Conservation (phyloP, 2,329 filamentous ascomycete genomes). For the Alternaria longipes region DNA sequence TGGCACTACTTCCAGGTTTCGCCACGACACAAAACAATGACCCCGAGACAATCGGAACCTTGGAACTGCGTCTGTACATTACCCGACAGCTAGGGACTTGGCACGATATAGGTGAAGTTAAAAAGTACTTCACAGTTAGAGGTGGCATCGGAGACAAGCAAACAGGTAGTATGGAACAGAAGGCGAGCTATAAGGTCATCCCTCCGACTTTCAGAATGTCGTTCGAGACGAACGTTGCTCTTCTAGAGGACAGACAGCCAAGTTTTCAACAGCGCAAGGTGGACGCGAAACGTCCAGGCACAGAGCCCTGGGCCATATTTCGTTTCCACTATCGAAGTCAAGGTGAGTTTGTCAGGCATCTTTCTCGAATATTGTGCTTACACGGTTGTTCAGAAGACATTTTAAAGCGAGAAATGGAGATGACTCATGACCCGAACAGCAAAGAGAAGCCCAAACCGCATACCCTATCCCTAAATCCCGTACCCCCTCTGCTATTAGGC, state of each 20-base stretch:
- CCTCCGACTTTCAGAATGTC: constrained; percentile 34
- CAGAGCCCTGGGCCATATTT: constrained; percentile 51
- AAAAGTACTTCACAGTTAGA: constrained; percentile 20
- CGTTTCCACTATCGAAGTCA: constrained; percentile 54
- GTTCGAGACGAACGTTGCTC: constrained; percentile 28
- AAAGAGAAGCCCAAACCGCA: constrained; percentile 19
- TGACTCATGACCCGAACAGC: constrained; percentile 17
- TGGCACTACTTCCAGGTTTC: constrained; percentile 76
- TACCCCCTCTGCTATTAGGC: constrained; percentile 19
- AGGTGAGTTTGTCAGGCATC: constrained; percentile 19
- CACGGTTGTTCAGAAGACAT: constrained; percentile 29
- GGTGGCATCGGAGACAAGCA: not conserved
- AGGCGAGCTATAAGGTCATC: constrained; percentile 25
- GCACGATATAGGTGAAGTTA: constrained; percentile 16
- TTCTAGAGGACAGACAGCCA: constrained; percentile 14
- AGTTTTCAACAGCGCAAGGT: constrained; percentile 23
- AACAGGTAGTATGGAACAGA: not conserved
- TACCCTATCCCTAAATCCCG: constrained; percentile 25
- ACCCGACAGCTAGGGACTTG: constrained; percentile 31
- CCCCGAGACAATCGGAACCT: constrained; percentile 36
- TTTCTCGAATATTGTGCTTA: not conserved
- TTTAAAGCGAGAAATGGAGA: constrained; percentile 6
- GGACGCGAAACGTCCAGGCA: constrained; percentile 39
- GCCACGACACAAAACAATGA: constrained; percentile 13
- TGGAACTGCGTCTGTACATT: constrained; percentile 46